These are phyloP conservation scores for Suillus paluster DNA, from an alignment of 768 basidiomycete genomes.

Conservation along the genomic window DNA sequence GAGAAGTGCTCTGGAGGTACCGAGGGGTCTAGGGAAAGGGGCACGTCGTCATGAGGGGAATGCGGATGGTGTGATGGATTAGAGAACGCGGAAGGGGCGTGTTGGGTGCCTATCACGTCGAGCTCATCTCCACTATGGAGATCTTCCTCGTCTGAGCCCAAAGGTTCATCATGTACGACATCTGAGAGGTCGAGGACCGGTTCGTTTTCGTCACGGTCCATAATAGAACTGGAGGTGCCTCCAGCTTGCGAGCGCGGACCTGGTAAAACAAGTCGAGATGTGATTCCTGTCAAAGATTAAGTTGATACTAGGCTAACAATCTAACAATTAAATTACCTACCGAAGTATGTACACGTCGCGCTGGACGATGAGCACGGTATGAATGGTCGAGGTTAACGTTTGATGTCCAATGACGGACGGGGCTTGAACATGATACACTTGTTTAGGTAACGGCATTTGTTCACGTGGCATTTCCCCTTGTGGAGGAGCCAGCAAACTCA, in stretches of 20 bases:
- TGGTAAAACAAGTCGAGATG: not conserved
- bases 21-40: conserved; percentile 44
- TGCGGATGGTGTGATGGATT: conserved; percentile 19
- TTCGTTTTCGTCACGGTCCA: conserved; percentile 60
- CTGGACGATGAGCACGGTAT: conserved; percentile 24
- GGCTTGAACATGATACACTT: conserved; percentile 1
- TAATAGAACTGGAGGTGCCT: conserved; percentile 25
- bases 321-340: conserved; percentile 16
- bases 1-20: conserved; percentile 55
- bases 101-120: conserved; percentile 37
- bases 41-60: conserved; percentile 30
- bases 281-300: not conserved
- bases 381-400: conserved; percentile 20
- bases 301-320: too few species aligned
- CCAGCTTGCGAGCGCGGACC: not conserved
- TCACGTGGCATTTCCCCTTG: conserved; percentile 25
- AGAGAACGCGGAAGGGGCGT: conserved; percentile 31
- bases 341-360: conserved; percentile 21
- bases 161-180: conserved; percentile 81
- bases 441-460: conserved; percentile 30
- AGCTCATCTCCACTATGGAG: conserved; percentile 33
- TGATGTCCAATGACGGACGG: conserved; percentile 5
- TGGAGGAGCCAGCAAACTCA: too few species aligned
- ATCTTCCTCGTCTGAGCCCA: conserved; percentile 57
- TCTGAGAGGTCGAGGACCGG: conserved; percentile 78